These are phyloP conservation scores for Strobilomyces confusus DNA, from an alignment of 768 basidiomycete species.

Conservation along the genomic window DNA sequence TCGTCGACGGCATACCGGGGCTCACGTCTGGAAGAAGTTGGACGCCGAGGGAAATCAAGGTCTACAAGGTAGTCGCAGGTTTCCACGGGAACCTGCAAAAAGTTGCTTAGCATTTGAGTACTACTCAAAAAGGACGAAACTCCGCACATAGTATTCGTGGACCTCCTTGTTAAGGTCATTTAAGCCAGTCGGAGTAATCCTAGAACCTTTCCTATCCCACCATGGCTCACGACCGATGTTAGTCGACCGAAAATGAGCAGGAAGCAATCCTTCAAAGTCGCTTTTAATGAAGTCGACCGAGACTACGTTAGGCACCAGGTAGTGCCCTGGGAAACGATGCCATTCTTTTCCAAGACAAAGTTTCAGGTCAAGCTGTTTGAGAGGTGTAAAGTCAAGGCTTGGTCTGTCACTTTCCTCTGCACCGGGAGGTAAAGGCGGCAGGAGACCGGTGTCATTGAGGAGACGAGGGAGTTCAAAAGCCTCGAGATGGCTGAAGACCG, in stretches of 20 bases:
- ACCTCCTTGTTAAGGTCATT: conserved; percentile 90
- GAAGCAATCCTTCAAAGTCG: conserved; percentile 86
- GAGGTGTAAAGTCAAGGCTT: conserved; percentile 61
- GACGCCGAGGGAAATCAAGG: conserved; percentile 76
- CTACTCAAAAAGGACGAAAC: not conserved
- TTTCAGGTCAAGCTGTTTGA: conserved; percentile 66
- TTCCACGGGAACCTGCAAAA: conserved; percentile 56
- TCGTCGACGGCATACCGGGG: conserved; percentile 74
- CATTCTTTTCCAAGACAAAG: conserved; percentile 94
- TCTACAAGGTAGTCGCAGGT: conserved; percentile 91
- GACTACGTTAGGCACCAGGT: conserved; percentile 79
- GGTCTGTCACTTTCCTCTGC: conserved; percentile 41
- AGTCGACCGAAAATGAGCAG: conserved; percentile 66
- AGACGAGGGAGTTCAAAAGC: conserved; percentile 75
- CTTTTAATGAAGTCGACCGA: conserved; percentile 88
- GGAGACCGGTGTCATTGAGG: conserved; percentile 65
- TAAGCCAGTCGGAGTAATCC: conserved; percentile 55
- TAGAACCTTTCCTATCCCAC: conserved; percentile 52
- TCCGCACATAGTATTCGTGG: conserved; percentile 68
- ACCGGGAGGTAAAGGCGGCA: conserved; percentile 43
- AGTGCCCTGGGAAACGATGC: conserved; percentile 91
- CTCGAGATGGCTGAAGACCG: conserved; percentile 68
- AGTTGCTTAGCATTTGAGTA: conserved; percentile 3
- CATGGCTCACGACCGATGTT: conserved; percentile 23
- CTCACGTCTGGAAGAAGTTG: conserved; percentile 52